Conservation (phyloP, 2,329 filamentous ascomycete species). For the Aspergillus sp. region DNA sequence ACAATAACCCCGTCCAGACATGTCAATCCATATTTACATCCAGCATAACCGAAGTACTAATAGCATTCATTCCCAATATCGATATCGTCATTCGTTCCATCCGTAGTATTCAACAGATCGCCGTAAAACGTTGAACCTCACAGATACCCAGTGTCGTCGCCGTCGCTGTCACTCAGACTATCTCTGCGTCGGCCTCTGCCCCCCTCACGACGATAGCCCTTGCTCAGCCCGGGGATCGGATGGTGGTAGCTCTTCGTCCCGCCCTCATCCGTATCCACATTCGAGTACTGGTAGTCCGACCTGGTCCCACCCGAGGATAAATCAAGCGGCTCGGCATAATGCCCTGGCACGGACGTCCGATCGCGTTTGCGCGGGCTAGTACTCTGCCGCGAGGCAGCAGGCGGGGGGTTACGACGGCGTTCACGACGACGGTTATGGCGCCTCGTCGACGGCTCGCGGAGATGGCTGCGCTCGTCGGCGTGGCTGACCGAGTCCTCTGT, state of each 20-base stretch:
- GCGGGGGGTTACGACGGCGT: conserved; percentile 14
- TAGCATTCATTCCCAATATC: too few relatives aligned
- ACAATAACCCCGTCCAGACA: too few relatives aligned
- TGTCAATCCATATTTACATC: too few relatives aligned
- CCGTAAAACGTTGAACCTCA: too few relatives aligned
- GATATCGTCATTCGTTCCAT: too few relatives aligned
- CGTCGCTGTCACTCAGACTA: conserved; percentile 47
- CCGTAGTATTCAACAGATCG: too few relatives aligned
- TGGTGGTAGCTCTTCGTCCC: conserved; percentile 50
- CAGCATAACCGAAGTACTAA: too few relatives aligned
- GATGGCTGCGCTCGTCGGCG: conserved; percentile 23
- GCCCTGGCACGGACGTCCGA: conserved; percentile 26
- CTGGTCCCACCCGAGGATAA: conserved; percentile 30
- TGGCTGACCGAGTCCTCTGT: conserved; percentile 36
- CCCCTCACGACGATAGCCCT: conserved; percentile 31
- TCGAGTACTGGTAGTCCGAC: conserved; percentile 33
- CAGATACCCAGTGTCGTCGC: conserved; percentile 25
- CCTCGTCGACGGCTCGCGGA: conserved; percentile 20
- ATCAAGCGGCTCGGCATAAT: conserved; percentile 37
- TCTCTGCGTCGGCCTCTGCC: conserved; percentile 38
- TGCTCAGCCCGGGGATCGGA: conserved; percentile 46
- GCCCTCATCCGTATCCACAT: conserved; percentile 33
- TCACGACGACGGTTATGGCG: conserved; percentile 25
- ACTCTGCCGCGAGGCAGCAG: conserved; percentile 21
- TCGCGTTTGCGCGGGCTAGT: conserved; percentile 30